Evolutionary conservation across 2,329 filamentous ascomycete genomes (phyloP), one percentile per base, ranked within the genome.

Genomic region (Hymenoscyphus infarciens): DNA sequence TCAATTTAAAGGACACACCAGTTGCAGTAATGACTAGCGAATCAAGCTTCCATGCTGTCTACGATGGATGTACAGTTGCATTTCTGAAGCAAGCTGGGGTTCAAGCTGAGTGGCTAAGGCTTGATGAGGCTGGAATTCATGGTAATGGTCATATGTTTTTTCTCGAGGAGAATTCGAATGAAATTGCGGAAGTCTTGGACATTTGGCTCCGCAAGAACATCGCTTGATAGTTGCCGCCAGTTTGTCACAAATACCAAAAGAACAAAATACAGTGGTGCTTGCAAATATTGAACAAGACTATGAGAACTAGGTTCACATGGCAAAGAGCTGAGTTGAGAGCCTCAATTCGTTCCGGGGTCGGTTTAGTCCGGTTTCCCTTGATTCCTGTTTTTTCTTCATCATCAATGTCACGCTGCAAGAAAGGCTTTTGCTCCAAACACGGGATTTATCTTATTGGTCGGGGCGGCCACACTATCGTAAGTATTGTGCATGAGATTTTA

Each of bases 121-220:
- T 82, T 25, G 73, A 63, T 5, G 72, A 78, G 33, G 68, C 69
- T 6, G 77, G 77, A 3, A 75, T 81, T 39, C 66, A 71, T 42
- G 80, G 80, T 7, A 81, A 82, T 62, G 78, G 77, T 0, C 79
- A 82, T 70, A 76, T 82, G 75, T 75, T 79, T 61, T 80, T 81
- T 63, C 71, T 82, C 73, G 80, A 81, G 73, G 77, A 75, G 72
- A 82, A 82, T 67, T 81, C 77, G 60, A 69, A 77, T 63, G 65
- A 74, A 53, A 77, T 81, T 56, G 73, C 71, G 1, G 66, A 38
- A 13, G 67, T 74, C 16, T 63, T 77, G 19, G 64, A 71, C 16
- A 52, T 19, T 5, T 74, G 74, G 74, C 72, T 74, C 35, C 59
- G 65, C 53, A 63, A 61, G 38, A 62, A 6, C 2, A 25, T 58